A percentile compares a stretch with the other conserved stretches of the same genome.
Conservation (phyloP, 2,329 filamentous ascomycete species). For the Talaromyces atroroseus region DNA sequence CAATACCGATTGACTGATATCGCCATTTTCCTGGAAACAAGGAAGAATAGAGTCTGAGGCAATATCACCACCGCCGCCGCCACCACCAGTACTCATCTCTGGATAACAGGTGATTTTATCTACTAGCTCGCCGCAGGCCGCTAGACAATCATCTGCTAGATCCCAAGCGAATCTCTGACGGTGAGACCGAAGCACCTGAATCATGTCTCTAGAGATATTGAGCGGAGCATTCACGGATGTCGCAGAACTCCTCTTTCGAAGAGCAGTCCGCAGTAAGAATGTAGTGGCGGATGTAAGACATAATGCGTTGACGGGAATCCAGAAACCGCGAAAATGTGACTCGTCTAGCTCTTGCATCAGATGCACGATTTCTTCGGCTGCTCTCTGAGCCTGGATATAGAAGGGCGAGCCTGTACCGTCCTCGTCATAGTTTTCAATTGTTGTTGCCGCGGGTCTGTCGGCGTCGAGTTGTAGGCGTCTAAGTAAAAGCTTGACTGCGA, state of each 20-base stretch:
- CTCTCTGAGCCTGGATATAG: conserved; percentile 41
- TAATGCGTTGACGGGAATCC: conserved; percentile 47
- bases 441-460: conserved; percentile 20
- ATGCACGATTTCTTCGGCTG: conserved; percentile 47
- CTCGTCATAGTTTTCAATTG: conserved; percentile 5
- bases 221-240: conserved; percentile 33
- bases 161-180: conserved; percentile 44
- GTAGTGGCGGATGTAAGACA: conserved; percentile 47
- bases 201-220: conserved; percentile 40
- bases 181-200: conserved; percentile 37
- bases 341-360: conserved; percentile 44
- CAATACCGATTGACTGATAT: not conserved
- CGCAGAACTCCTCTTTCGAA: conserved; percentile 40
- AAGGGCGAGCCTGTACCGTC: conserved; percentile 20
- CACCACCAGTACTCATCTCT: not conserved
- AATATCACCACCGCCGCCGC: not conserved
- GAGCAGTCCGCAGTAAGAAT: conserved; percentile 46
- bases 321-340: conserved; percentile 45
- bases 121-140: conserved; percentile 44
- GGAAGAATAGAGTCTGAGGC: not conserved
- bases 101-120: conserved; percentile 33
- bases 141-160: conserved; percentile 47
- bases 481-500: conserved; percentile 45
- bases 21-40: not conserved
- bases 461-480: conserved; percentile 45